phyloP scores from a whole-genome alignment of 139 green algal genomes.

The Auxenochlorella protothecoides region DNA sequence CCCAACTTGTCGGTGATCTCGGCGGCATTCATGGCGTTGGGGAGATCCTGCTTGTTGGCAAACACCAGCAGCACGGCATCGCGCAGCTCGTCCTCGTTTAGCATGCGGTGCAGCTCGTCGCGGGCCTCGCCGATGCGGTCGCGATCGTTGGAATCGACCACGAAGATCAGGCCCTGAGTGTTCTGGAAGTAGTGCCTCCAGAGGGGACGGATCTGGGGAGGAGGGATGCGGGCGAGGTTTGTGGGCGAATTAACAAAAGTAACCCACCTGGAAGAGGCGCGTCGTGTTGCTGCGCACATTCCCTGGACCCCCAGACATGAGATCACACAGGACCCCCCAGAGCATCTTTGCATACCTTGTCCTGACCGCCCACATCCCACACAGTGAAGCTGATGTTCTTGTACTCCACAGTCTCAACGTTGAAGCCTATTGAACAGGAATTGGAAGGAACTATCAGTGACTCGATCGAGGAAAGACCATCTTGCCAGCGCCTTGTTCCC shows the following conservation, averaged over 20 bases:
- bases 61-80: constrained; percentile 96
- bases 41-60: constrained; percentile 99
- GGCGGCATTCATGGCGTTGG: constrained; percentile 98
- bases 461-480: too few relatives aligned
- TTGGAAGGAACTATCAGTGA: constrained; percentile 27
- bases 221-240: not conserved
- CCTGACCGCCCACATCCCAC: constrained; percentile 94
- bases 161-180: constrained; percentile 97
- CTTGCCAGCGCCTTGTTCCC: too few relatives aligned
- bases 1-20: constrained; percentile 99
- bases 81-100: constrained; percentile 98
- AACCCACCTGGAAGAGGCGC: too few relatives aligned
- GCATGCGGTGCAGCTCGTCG: constrained; percentile 97
- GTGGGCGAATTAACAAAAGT: too few relatives aligned
- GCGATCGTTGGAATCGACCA: constrained; percentile 96
- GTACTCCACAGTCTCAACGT: constrained; percentile 95
- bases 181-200: constrained; percentile 99
- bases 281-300: too few relatives aligned
- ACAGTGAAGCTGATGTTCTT: constrained; percentile 93
- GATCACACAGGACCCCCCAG: too few relatives aligned
- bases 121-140: constrained; percentile 89
- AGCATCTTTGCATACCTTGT: constrained; percentile 48
- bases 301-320: too few relatives aligned
- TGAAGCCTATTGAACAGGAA: constrained; percentile 43
- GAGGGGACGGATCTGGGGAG: constrained; percentile 62